Conservation (phyloP, 2,329 filamentous ascomycete genomes). For the Cladosporium phlei region DNA sequence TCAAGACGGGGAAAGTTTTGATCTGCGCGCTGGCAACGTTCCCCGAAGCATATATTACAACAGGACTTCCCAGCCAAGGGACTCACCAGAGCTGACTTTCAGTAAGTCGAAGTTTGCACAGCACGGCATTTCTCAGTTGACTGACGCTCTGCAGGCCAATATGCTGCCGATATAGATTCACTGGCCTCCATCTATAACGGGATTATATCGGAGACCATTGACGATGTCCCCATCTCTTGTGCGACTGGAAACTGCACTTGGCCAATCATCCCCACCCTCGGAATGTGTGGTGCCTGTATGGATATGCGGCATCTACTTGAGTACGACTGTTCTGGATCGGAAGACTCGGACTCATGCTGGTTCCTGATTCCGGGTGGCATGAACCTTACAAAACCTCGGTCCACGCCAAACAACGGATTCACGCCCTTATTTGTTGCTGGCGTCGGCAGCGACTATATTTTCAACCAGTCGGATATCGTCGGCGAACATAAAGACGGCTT, state of each 20-base stretch:
- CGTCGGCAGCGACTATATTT: not conserved
- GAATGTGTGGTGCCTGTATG: constrained; percentile 12
- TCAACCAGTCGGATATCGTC: constrained; percentile 4
- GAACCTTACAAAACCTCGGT: not conserved
- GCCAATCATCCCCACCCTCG: constrained; percentile 9
- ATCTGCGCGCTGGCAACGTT: not conserved
- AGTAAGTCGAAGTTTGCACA: not conserved
- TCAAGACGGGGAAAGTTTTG: not conserved
- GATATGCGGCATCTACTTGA: not conserved
- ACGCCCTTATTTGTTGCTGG: constrained; percentile 2
- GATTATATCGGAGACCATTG: not conserved
- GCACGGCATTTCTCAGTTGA: too few species aligned
- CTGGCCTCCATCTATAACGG: constrained; percentile 7
- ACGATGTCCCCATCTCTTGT: constrained; percentile 9
- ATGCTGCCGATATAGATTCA: not conserved
- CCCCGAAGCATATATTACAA: constrained; percentile 3
- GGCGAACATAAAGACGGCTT: not conserved
- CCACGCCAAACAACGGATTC: not conserved
- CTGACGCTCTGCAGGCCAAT: not conserved
- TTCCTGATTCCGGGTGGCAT: constrained; percentile 2
- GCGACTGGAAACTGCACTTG: constrained; percentile 13
- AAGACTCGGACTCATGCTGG: not conserved
- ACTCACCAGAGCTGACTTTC: not conserved
- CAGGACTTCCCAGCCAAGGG: not conserved
- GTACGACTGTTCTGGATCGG: not conserved